Evolutionary conservation across 306 rosid species (phyloP), one percentile per base, ranked within the genome.

Genomic region (Dalbergia oliveri): DNA sequence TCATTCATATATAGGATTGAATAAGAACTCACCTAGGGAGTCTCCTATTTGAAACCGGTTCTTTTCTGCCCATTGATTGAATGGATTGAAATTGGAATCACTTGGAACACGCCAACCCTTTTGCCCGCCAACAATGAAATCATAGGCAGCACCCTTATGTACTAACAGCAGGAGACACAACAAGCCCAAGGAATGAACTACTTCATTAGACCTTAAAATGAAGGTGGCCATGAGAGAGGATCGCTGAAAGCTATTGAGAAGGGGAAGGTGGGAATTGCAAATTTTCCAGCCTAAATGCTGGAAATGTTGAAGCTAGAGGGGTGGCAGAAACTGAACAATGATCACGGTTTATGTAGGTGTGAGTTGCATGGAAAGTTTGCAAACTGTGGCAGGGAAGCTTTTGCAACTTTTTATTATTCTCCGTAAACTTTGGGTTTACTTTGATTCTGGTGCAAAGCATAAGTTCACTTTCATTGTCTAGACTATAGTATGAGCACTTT

Each of bases 21-120:
- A 69, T 18, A 63, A 79, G 15, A 67, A 77, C 87, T 80, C 59
- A 89, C 97, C 94, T 14, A 94, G 11, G 63, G 94, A 80, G 88
- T 95, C 97, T 76, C 99, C 98, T 6, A 87, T 56, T 80, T 89
- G 91, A 66, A 96, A 96, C 47, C 98, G 88, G 76, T 51, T 84
- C 26, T 78, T 86, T 70, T 87, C 91, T 3, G 98, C 98, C 99
- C 98, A 96, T 72, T 87, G 90, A 83, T 86, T 87, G 57, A 78
- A 89, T 72, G 75, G 89, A 19, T 86, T 79, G 50, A 39, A 76
- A 82, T 19, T 79, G 16, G 96, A 21, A 57, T 88, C 88, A 41
- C 76, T 71, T 18, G 98, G 97, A 82, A 79, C 82, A 73, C 62
- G 33, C 98, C 99, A 96, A 70, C 92, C 96, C 82, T 89, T 89